Evolutionary conservation across 257 asterid species (phyloP).

Genomic region (Thymus quinquecostatus): DNA sequence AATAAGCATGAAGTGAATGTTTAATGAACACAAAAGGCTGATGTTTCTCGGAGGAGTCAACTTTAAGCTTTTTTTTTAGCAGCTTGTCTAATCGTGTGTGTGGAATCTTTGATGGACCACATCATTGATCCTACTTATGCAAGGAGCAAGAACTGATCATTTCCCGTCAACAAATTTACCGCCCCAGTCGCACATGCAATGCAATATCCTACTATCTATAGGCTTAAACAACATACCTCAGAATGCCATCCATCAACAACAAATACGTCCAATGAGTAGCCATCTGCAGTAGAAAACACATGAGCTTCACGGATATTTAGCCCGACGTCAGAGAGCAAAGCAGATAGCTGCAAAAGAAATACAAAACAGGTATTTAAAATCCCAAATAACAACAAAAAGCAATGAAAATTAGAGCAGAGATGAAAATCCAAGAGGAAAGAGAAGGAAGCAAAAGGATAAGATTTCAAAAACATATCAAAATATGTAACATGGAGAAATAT

Average conservation of each 20-base stretch:
- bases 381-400: background rate
- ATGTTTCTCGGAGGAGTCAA: no score
- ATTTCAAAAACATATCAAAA: background rate
- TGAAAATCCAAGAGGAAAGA: conserved; percentile 6
- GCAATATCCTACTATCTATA: conserved; percentile 13
- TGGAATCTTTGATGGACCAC: no score
- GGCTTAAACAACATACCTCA: conserved; percentile 63
- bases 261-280: conserved; percentile 88
- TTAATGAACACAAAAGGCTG: background rate
- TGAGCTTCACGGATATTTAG: conserved; percentile 99
- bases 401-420: background rate
- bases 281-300: conserved; percentile 90
- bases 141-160: background rate
- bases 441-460: background rate
- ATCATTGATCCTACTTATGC: no score
- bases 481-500: background rate
- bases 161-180: background rate
- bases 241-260: conserved; percentile 95
- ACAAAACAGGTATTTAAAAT: conserved; percentile 7
- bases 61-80: no score
- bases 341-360: conserved; percentile 75
- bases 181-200: background rate
- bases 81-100: no score
- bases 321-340: conserved; percentile 92
- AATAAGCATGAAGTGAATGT: background rate